phyloP scores from a whole-genome alignment of 1,139 yeast species.

The Hyphopichia pseudoburtonii region DNA sequence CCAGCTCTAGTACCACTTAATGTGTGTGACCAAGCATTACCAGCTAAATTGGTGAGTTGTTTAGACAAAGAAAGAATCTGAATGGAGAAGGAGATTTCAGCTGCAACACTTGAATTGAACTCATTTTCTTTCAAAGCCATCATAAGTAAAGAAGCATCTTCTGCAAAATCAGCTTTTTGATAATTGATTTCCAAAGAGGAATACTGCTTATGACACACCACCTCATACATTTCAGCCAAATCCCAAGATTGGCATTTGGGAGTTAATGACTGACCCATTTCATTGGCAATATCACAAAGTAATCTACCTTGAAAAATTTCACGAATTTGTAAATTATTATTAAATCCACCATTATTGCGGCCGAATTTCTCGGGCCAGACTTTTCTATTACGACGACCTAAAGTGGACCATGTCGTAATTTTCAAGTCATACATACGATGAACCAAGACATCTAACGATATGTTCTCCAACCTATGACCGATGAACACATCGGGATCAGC shows the following conservation, averaged over 20 bases:
- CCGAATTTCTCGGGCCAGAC: constrained; percentile 77
- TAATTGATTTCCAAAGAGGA: constrained; percentile 71
- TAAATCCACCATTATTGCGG: constrained; percentile 40
- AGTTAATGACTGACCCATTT: constrained; percentile 91
- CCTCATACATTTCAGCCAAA: constrained; percentile 82
- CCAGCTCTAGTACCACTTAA: constrained; percentile 95
- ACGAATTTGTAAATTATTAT: constrained; percentile 54
- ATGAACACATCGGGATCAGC: constrained; percentile 88
- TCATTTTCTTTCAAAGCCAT: constrained; percentile 74
- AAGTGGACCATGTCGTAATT: constrained; percentile 73
- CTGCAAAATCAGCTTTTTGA: constrained; percentile 62
- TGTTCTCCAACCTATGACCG: constrained; percentile 83
- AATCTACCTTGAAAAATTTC: constrained; percentile 85
- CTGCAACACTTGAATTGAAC: constrained; percentile 66
- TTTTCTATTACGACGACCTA: constrained; percentile 79
- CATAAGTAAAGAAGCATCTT: constrained; percentile 65
- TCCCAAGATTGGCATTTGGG: constrained; percentile 97
- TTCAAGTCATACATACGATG: constrained; percentile 78
- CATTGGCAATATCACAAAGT: constrained; percentile 90
- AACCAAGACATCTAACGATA: constrained; percentile 75
- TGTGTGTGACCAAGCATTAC: constrained; percentile 97
- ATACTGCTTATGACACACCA: constrained; percentile 63
- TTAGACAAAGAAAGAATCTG: constrained; percentile 89
- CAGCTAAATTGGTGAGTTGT: constrained; percentile 91
- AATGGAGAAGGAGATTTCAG: constrained; percentile 74